Base-by-base conservation (phyloP, 305 asterid genomes). In the Rubia tinctorum region DNA sequence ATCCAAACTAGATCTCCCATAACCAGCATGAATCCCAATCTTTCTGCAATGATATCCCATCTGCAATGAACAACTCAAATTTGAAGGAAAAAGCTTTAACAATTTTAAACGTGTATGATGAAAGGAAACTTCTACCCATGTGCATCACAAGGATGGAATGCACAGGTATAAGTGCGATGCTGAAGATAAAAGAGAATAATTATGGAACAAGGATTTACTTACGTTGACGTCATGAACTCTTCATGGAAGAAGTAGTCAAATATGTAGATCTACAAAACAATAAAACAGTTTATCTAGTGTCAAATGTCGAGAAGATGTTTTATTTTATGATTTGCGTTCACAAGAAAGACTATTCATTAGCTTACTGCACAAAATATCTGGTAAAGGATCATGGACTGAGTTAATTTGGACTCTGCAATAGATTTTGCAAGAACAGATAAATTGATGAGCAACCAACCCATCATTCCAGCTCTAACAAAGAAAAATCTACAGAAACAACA, bases 391-490 rank as follows among this genome's bases (percentile, higher is more conserved):
- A 95, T 89, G 39, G 98, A 89, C 78, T 64, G 88, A 84, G 88
- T 89, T 77, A 92, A 70, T 80, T 74, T 80, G 78, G 79, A 73
- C 77, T 86, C 93, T 67, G 85, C 88, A 76, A 88, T 74, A 87
- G 91, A 89, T 82, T 88, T 92, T 71, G 84, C 85, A 69, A 95
- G 92, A 80, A 92, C 90, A 71, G 97, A 95, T 25, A 92, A 92
- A 84, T 95, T 95, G 84, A 95, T 92, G 74, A 95, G 93, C 77
- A 95, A 88, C 96, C 98, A 92, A 77, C 98, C 99, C 96, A 92
- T 90, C 99, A 95, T 95, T 77, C 99, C 98, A 79, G 99, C 98
- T 91, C 97, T 90, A 83, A 95, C 99, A 71, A 92, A 92, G 90
- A 80, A 89, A 84, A 90, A 95, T 85, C 98, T 95, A 82, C 85